Conservation (phyloP, 768 basidiomycete genomes). For the Leccinum uliginosum region DNA sequence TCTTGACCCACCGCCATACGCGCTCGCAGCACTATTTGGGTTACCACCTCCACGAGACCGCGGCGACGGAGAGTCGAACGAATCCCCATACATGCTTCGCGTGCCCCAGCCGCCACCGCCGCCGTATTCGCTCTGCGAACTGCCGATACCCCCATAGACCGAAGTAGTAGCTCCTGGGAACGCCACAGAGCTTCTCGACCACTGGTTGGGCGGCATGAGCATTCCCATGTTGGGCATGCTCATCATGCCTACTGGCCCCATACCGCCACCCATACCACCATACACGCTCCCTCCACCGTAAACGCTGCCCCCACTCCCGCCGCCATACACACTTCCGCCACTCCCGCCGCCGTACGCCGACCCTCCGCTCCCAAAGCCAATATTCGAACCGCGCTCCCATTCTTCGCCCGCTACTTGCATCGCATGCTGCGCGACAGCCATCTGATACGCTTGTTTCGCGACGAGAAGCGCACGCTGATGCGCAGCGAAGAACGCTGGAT, state of each 20-base stretch:
- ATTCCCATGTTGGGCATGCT: slow-evolving; percentile 37
- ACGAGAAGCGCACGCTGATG: slow-evolving; percentile 86
- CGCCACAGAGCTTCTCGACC: slow-evolving; percentile 44
- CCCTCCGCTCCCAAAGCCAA: slow-evolving; percentile 38
- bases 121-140: slow-evolving; percentile 63
- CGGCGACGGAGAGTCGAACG: slow-evolving; percentile 41
- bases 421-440: slow-evolving; percentile 87
- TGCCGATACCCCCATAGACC: slow-evolving; percentile 52
- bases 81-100: slow-evolving; percentile 68
- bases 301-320: slow-evolving; percentile 29
- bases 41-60: slow-evolving; percentile 13
- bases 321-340: slow-evolving; percentile 47
- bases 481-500: slow-evolving; percentile 61
- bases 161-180: slow-evolving; percentile 48
- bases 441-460: slow-evolving; percentile 87
- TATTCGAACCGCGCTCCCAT: slow-evolving; percentile 77
- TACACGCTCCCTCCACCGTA: slow-evolving; percentile 44
- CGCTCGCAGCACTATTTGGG: slow-evolving; percentile 14
- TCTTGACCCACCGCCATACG: slow-evolving; percentile 21
- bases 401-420: slow-evolving; percentile 86
- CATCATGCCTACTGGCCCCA: slow-evolving; percentile 38
- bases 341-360: slow-evolving; percentile 35
- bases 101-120: slow-evolving; percentile 49
- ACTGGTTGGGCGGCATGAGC: slow-evolving; percentile 35
- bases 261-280: slow-evolving; percentile 35